Base-by-base conservation (phyloP, 306 rosid species). In the Citrullus colocynthis region DNA sequence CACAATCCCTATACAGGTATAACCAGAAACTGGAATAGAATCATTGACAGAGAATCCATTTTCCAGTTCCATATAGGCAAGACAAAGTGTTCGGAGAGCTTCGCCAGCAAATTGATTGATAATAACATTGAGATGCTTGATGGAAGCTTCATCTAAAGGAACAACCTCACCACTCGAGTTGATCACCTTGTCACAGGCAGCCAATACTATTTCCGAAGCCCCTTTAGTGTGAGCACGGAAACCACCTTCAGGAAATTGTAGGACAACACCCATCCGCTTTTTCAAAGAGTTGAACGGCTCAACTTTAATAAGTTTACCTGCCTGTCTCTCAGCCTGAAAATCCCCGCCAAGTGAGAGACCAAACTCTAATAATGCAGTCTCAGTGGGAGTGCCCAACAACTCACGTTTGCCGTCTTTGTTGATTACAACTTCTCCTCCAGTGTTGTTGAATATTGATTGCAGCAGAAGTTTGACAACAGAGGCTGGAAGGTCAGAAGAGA, bases 231-330 rank as follows among this genome's bases (percentile, higher is more conserved):
- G 98, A 11, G 93, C 97, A 55, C 92, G 81, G n/a, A 90, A 59
- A 49, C 96, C 93, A 79, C 91, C 96, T 72, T 76, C 84, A 3
- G 97, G 91, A 77, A 92, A 91, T 87, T 86, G 86, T 75, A 95
- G 80, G 79, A 92, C 91, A 18, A 88, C 97, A 62, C 97, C 91
- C 98, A 95, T 95, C 70, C 86, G 83, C 74, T 90, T 95, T 90
- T 92, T 95, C 0, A 82, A 59, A 45, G 98, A 95, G 89, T 95
- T 95, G 89, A 95, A 95, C 45, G 98, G 98, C 88, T 95, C 97
- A 69, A 90, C 97, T 85, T 90, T 95, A 76, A 92, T 87, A 76
- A 92, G 80, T 11, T 83, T 87, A 76, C 86, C 80, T 64, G 89
- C 83, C 83, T 90, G 86, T 83, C 90, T 59, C 85, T 87, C 97